phyloP scores from a whole-genome alignment of 1,284 basidiomycete genomes.

The Chalciporus piperatoides region DNA sequence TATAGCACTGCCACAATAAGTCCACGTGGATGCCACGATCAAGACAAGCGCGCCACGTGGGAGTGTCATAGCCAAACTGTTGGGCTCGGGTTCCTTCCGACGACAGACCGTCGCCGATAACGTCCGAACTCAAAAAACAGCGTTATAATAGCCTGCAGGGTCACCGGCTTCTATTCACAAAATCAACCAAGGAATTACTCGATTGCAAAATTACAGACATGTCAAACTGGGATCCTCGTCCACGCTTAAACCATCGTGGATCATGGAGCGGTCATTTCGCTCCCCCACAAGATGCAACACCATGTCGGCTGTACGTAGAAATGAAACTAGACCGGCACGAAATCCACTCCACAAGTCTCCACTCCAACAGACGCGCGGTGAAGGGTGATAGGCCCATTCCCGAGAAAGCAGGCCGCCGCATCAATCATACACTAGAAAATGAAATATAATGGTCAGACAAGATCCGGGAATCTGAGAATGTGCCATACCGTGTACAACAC shows the following conservation, averaged over 20 bases:
- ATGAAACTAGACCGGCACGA: conserved; percentile 1
- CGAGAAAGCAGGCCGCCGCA: conserved; percentile 4
- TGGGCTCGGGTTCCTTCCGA: not conserved
- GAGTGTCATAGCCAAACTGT: conserved; percentile 2
- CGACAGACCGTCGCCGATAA: not conserved
- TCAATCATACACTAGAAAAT: conserved; percentile 46
- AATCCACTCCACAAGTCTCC: conserved; percentile 7
- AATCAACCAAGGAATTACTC: not conserved
- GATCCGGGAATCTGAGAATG: conserved; percentile 1
- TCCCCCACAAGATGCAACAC: not conserved
- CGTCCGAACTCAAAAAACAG: conserved; percentile 7
- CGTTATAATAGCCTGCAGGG: too few relatives aligned
- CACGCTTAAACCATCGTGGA: not conserved
- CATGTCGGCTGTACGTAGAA: not conserved
- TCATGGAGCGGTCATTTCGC: not conserved
- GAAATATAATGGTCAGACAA: conserved; percentile 12
- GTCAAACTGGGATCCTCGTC: not conserved
- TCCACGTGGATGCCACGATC: conserved; percentile 27
- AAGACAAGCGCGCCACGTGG: conserved; percentile 27
- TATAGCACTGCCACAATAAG: conserved; percentile 31
- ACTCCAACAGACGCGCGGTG: conserved; percentile 6
- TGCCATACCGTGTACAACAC: conserved; percentile 43
- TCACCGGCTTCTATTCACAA: not conserved
- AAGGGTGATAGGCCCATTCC: conserved; percentile 5
- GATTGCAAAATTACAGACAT: not conserved